Base-by-base conservation (phyloP, 208 protist species). In the Leishmania turanica region DNA sequence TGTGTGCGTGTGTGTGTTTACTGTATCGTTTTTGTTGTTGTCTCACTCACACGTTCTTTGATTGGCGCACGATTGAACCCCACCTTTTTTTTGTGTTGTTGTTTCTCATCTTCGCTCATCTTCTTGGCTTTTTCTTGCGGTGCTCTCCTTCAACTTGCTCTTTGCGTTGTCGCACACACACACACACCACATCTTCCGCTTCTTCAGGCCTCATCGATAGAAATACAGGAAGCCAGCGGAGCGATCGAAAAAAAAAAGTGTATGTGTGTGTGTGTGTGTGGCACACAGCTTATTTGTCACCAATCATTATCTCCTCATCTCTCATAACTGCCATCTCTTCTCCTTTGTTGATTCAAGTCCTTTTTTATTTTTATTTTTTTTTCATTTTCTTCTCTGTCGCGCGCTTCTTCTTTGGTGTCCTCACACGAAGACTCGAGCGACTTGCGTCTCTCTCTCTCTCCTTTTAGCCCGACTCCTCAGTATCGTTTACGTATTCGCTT, bases 261-360 rank as follows among this genome's bases (percentile, higher is more conserved):
- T 17, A 17, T 53, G 49, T 1, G 49, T 53, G 49, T 15, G 15
- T 7, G n/a, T 9, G 49, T 9, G 49, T 11, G 49, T 13, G 49
- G 15, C 15, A 6, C 17, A 15, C 64, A 69, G 34, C 11, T 42
- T 69, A 17, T 69, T 69, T 11, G 56, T 8, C 56, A 62, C 24
- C 56, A 8, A 21, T 45, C 64, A 45, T 45, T 27, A 11, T 13
- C 40, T 77, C 56, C 37, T 66, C 53, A 58, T 47, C n/a, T 82
- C 72, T 75, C 4, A 54, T 54, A 54, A 21, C 51, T 54, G 13
- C 51, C 51, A 45, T 79, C 45, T 83, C 51, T 54, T 66, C 54
- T 75, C 54, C 62, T 80, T 64, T 79, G 34, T 60, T 60, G 37
- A 60, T 73, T 49, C 45, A 62, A 19, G 71, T 80, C 27, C 66